phyloP scores from a whole-genome alignment of 257 asterid genomes.

The Rauvolfia tetraphylla region DNA sequence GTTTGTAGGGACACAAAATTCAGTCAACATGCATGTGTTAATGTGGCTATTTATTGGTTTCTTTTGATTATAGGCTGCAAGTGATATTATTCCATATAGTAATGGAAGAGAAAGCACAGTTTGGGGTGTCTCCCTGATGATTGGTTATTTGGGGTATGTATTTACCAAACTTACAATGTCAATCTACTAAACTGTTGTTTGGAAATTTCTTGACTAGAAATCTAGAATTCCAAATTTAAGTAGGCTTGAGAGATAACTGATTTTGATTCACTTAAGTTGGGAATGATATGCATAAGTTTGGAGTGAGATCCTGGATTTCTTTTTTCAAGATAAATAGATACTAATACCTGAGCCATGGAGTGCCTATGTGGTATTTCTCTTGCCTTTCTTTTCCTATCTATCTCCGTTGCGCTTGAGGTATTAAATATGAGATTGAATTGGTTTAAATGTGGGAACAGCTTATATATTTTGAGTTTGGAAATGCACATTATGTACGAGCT shows the following conservation, averaged over 20 bases:
- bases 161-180: constrained; percentile 17
- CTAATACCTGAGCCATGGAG: not conserved
- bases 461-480: not conserved
- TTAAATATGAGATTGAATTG: not conserved
- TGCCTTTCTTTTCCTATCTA: not conserved
- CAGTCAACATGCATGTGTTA: not conserved
- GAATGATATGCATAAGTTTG: not conserved
- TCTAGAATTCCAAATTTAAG: not conserved
- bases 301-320: not conserved
- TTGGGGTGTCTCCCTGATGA: constrained; percentile 98
- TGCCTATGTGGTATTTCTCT: not conserved
- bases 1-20: not conserved
- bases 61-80: constrained; percentile 58
- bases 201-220: not conserved
- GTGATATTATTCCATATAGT: constrained; percentile 73
- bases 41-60: not conserved
- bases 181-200: not conserved
- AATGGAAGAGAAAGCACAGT: constrained; percentile 91
- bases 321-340: not conserved
- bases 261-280: not conserved
- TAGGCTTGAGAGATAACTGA: not conserved
- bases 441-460: not conserved
- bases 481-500: not conserved
- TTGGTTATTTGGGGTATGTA: constrained; percentile 96
- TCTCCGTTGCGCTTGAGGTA: not conserved